These are phyloP conservation scores for Stachybotrys elegans DNA, from an alignment of 2,329 filamentous ascomycete genomes.

Conservation along the genomic window DNA sequence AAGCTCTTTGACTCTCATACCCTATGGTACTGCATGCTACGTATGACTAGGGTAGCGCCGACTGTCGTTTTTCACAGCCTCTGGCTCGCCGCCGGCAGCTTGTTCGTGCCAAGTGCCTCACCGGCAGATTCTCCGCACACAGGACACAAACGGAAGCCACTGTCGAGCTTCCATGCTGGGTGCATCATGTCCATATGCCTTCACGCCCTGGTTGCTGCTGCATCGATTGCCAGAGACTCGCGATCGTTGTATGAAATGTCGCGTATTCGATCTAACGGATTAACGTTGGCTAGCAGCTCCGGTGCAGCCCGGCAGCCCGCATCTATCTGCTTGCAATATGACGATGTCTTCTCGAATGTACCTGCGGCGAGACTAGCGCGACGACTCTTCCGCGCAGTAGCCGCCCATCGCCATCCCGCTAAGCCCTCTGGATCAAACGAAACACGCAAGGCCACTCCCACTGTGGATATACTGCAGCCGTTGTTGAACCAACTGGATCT, in stretches of 20 bases:
- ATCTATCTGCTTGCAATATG: constrained; percentile 52
- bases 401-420: constrained; percentile 35
- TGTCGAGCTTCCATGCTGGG: constrained; percentile 42
- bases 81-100: constrained; percentile 54
- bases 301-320: constrained; percentile 40
- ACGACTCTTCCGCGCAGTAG: constrained; percentile 53
- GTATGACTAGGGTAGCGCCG: constrained; percentile 51
- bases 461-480: constrained; percentile 40
- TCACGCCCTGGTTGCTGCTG: constrained; percentile 56
- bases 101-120: constrained; percentile 51
- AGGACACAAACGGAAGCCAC: constrained; percentile 26
- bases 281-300: constrained; percentile 42
- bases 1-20: constrained; percentile 55
- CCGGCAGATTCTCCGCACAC: constrained; percentile 31
- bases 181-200: constrained; percentile 55
- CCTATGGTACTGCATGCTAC: constrained; percentile 59
- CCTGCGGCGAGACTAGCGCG: constrained; percentile 54
- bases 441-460: constrained; percentile 26
- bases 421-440: constrained; percentile 44
- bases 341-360: constrained; percentile 59
- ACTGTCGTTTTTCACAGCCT: constrained; percentile 58
- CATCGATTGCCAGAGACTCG: constrained; percentile 44
- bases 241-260: constrained; percentile 54
- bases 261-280: constrained; percentile 50
- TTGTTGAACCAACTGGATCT: constrained; percentile 51